Conservation (phyloP, 2,329 filamentous ascomycete species). For the Emydomyces testavorans region DNA sequence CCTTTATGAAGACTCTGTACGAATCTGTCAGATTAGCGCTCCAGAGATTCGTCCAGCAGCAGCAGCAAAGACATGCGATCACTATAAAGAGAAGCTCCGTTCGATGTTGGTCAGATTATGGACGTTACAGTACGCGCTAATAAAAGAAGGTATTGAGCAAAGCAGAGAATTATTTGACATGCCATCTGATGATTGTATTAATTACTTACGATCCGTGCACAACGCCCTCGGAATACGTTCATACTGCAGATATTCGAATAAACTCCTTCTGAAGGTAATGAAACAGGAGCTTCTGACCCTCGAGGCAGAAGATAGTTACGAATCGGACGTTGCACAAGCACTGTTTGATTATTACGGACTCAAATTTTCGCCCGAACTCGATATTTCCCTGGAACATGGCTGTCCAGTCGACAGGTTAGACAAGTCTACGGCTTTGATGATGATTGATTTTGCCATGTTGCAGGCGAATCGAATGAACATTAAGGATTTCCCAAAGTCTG, state of each 20-base stretch:
- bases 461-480: slow-evolving; percentile 75
- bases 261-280: slow-evolving; percentile 79
- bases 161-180: slow-evolving; percentile 52
- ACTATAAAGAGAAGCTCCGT: slow-evolving; percentile 57
- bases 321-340: slow-evolving; percentile 75
- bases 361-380: slow-evolving; percentile 58
- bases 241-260: slow-evolving; percentile 74
- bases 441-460: slow-evolving; percentile 72
- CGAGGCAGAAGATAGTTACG: slow-evolving; percentile 66
- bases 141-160: slow-evolving; percentile 63
- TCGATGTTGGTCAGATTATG: slow-evolving; percentile 82
- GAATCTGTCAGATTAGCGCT: slow-evolving; percentile 57
- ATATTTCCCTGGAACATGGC: slow-evolving; percentile 63
- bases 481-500: slow-evolving; percentile 83
- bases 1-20: slow-evolving; percentile 74
- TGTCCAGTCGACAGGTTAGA: slow-evolving; percentile 69
- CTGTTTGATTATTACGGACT: slow-evolving; percentile 72
- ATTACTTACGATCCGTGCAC: slow-evolving; percentile 71
- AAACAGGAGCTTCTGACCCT: slow-evolving; percentile 72
- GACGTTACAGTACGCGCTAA: slow-evolving; percentile 71
- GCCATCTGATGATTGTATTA: slow-evolving; percentile 60
- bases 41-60: slow-evolving; percentile 45
- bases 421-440: slow-evolving; percentile 62
- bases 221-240: slow-evolving; percentile 72
- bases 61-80: slow-evolving; percentile 32